phyloP scores from a whole-genome alignment of 345 rosid genomes.

The Bretschneidera sinensis region DNA sequence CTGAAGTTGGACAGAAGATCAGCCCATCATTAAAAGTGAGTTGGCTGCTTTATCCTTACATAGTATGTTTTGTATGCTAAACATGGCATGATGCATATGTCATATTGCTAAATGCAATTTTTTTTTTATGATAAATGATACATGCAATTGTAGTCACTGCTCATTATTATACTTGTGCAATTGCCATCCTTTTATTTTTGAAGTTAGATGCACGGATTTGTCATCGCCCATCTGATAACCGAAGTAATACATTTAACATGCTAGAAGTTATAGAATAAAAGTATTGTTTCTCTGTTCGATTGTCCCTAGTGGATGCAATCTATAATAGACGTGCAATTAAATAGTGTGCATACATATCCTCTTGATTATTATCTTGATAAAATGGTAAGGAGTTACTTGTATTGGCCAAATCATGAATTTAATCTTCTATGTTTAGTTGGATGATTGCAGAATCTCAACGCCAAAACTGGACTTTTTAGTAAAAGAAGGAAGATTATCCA shows the following conservation, averaged over 20 bases:
- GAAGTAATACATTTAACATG: no score
- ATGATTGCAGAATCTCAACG: conserved; percentile 81
- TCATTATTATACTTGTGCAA: not conserved
- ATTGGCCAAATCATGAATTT: conserved; percentile 18
- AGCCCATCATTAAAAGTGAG: conserved; percentile 72
- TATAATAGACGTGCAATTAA: no score
- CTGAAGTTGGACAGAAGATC: conserved; percentile 83
- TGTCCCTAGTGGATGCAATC: no score
- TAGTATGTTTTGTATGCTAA: not conserved
- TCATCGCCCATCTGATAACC: no score
- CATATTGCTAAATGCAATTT: no score
- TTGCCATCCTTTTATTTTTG: not conserved
- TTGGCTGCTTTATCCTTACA: conserved; percentile 22
- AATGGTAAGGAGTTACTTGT: not conserved
- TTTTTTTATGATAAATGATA: no score
- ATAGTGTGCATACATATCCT: no score
- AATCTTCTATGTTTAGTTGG: conserved; percentile 45
- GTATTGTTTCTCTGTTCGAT: no score
- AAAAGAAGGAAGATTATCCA: conserved; percentile 91
- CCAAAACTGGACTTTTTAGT: conserved; percentile 86
- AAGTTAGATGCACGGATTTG: not conserved
- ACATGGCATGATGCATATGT: not conserved
- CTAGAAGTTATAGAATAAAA: no score
- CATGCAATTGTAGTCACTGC: no score
- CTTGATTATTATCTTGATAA: no score